Evolutionary conservation across 768 basidiomycete genomes (phyloP).

Genomic region (Hortiboletus campestris): DNA sequence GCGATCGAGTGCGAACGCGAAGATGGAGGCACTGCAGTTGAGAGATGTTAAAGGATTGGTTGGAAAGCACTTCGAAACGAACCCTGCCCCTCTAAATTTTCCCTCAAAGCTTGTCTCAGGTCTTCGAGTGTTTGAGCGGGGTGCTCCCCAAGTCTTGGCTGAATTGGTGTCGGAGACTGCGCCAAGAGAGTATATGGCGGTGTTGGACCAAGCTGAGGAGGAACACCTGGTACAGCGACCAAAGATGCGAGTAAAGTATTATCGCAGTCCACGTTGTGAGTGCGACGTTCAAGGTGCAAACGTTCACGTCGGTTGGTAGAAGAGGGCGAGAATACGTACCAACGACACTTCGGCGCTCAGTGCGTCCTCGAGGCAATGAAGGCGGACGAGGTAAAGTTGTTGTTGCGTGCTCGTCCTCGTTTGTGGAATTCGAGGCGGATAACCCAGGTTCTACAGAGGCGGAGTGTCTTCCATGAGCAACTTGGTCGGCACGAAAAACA

Average conservation of each 20-base stretch:
- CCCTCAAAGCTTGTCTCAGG: conserved; percentile 15
- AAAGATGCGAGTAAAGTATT: neutral
- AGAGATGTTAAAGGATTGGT: neutral
- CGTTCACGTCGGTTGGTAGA: neutral
- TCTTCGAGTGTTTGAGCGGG: conserved; percentile 22
- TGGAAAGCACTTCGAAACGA: neutral
- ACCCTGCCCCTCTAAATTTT: conserved; percentile 2
- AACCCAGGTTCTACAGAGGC: conserved; percentile 26
- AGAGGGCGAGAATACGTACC: neutral
- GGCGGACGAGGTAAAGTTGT: neutral
- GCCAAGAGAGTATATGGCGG: conserved; percentile 21
- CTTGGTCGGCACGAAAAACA: conserved; percentile 68
- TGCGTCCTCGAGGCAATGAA: conserved; percentile 2
- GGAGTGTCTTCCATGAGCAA: conserved; percentile 26
- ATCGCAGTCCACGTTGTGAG: neutral
- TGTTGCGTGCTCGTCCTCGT: neutral
- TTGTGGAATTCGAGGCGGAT: neutral
- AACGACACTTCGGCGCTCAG: neutral
- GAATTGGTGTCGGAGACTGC: neutral
- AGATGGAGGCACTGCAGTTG: neutral
- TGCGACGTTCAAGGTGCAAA: neutral
- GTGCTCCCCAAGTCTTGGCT: conserved; percentile 2
- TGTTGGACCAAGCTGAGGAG: conserved; percentile 21
- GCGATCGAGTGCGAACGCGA: neutral
- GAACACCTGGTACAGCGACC: neutral